Conservation (phyloP, 2,329 filamentous ascomycete species). For the Aspergillus niger region DNA sequence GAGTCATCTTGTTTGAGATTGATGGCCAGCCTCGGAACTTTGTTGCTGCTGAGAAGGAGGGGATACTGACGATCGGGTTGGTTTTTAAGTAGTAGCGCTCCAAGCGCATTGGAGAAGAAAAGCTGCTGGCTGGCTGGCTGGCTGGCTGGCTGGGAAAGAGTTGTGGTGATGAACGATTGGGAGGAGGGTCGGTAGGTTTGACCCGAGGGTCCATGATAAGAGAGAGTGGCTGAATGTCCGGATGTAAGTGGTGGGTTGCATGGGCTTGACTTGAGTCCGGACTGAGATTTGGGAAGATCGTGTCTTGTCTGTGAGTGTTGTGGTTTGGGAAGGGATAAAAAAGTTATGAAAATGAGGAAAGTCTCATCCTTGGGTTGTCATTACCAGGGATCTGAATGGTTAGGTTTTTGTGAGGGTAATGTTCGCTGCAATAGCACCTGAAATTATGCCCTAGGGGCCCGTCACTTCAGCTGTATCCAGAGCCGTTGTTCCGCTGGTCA, state of each 20-base stretch:
- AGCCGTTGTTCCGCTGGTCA: background rate
- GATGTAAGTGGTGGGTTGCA: background rate
- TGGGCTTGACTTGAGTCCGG: background rate
- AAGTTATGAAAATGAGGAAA: background rate
- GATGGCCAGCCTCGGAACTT: conserved; percentile 13
- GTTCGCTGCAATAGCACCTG: background rate
- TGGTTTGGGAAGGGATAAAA: too few species aligned
- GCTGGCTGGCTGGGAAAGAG: background rate
- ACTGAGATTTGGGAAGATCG: background rate
- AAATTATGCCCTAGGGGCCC: background rate
- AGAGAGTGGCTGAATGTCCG: background rate
- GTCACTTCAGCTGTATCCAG: background rate
- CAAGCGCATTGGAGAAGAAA: conserved; percentile 14
- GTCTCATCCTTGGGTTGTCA: background rate
- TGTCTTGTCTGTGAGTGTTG: background rate
- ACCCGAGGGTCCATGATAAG: background rate
- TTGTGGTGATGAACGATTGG: background rate
- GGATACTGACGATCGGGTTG: conserved; percentile 7
- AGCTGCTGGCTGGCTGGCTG: background rate
- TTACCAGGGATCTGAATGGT: background rate
- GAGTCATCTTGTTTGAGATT: conserved; percentile 4
- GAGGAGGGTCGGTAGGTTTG: background rate
- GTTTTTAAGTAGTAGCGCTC: conserved; percentile 15
- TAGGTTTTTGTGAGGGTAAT: background rate
- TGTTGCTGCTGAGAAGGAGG: conserved; percentile 10